phyloP scores from a whole-genome alignment of 768 basidiomycete species.

The Auricularia sp. region DNA sequence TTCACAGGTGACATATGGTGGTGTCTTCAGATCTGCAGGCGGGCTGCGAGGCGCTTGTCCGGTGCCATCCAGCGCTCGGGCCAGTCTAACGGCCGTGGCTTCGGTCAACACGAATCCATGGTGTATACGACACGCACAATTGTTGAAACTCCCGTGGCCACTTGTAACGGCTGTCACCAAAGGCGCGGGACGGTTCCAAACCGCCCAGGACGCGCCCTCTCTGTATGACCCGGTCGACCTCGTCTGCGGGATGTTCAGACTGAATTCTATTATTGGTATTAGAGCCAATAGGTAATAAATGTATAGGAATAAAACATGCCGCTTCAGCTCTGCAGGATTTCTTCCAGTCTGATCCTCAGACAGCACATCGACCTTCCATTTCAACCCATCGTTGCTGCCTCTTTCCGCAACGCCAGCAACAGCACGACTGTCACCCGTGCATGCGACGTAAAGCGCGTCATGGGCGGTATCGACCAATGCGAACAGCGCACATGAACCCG shows the following conservation, averaged over 20 bases:
- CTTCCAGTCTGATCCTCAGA: slow-evolving; percentile 94
- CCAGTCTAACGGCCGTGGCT: neutral
- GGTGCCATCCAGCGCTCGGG: slow-evolving; percentile 39
- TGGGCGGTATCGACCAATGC: slow-evolving; percentile 79
- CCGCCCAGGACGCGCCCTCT: slow-evolving; percentile 80
- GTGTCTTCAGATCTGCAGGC: slow-evolving; percentile 63
- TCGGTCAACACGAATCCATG: neutral
- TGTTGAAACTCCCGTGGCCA: slow-evolving; percentile 68
- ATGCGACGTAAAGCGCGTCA: slow-evolving; percentile 78
- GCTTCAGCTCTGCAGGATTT: slow-evolving; percentile 71
- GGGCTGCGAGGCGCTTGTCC: slow-evolving; percentile 47
- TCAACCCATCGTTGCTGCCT: slow-evolving; percentile 31
- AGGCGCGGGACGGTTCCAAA: slow-evolving; percentile 77
- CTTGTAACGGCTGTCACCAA: slow-evolving; percentile 86
- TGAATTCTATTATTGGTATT: slow-evolving; percentile 43
- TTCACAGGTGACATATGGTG: slow-evolving; percentile 82
- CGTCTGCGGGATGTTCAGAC: slow-evolving; percentile 72
- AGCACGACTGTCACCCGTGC: slow-evolving; percentile 88
- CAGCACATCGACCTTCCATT: slow-evolving; percentile 87
- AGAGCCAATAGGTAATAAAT: neutral
- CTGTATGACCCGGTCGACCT: slow-evolving; percentile 61
- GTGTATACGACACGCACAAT: slow-evolving; percentile 34
- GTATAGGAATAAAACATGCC: slow-evolving; percentile 36
- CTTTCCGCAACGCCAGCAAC: slow-evolving; percentile 73
- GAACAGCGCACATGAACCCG: slow-evolving; percentile 86